phyloP scores from a whole-genome alignment of 2,329 filamentous ascomycete genomes.

The Claviceps sp. region DNA sequence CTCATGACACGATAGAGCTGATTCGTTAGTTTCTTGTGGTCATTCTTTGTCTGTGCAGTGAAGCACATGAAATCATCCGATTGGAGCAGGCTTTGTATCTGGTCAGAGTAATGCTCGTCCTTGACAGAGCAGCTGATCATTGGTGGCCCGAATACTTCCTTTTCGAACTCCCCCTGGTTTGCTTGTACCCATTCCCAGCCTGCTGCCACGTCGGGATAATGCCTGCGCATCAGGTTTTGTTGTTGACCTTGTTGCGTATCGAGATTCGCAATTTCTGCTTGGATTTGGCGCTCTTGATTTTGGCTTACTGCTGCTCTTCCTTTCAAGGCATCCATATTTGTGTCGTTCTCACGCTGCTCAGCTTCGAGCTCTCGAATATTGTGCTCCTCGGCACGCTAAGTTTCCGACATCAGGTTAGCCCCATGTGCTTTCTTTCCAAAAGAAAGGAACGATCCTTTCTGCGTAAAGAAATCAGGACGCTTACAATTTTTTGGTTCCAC shows the following conservation, averaged over 20 bases:
- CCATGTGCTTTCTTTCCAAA: background rate
- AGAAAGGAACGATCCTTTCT: background rate
- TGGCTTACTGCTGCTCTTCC: constrained; percentile 28
- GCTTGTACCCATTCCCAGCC: constrained; percentile 75
- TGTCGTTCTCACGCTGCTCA: constrained; percentile 22
- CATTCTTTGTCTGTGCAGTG: constrained; percentile 60
- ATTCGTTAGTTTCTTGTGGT: constrained; percentile 60
- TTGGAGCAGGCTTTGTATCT: constrained; percentile 38
- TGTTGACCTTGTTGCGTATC: constrained; percentile 66
- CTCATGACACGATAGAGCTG: constrained; percentile 49
- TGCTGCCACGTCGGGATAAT: constrained; percentile 49
- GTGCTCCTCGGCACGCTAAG: constrained; percentile 48
- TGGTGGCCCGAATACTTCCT: constrained; percentile 68
- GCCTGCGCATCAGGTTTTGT: constrained; percentile 45
- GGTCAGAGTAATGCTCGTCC: constrained; percentile 49
- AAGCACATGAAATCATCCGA: constrained; percentile 48
- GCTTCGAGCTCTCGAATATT: constrained; percentile 36
- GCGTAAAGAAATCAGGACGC: constrained; percentile 16
- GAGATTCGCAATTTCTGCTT: constrained; percentile 42
- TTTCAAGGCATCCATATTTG: constrained; percentile 28
- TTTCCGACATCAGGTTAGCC: constrained; percentile 7
- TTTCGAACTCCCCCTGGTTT: constrained; percentile 56
- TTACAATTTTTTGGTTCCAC: constrained; percentile 61
- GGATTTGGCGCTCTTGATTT: constrained; percentile 22
- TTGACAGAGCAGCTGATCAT: constrained; percentile 70